Conservation (phyloP, 2,329 filamentous ascomycete genomes). For the Xylariales sp. region DNA sequence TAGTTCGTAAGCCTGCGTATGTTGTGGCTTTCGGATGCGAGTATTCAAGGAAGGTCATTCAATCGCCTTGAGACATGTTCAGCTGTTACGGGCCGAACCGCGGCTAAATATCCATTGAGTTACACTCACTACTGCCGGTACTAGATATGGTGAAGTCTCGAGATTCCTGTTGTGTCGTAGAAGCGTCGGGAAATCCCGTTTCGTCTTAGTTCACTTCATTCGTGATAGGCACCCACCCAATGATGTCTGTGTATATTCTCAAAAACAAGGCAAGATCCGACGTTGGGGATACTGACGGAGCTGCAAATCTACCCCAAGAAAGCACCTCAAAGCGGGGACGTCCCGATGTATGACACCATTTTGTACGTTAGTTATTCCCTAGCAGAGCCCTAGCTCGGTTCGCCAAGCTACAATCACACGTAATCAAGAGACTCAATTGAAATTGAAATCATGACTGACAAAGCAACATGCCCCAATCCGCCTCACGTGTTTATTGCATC, state of each 20-base stretch:
- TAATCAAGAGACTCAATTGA: slow-evolving; percentile 1
- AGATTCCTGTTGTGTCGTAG: neutral
- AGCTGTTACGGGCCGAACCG: slow-evolving; percentile 17
- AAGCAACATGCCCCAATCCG: neutral
- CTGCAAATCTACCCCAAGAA: neutral
- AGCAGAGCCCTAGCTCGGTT: neutral
- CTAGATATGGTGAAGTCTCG: slow-evolving; percentile 1
- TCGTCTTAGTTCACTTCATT: neutral
- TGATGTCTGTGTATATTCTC: neutral
- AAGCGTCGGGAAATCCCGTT: slow-evolving; percentile 10
- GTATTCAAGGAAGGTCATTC: neutral
- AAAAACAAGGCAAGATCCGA: neutral
- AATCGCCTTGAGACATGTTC: neutral
- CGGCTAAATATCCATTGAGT: slow-evolving; percentile 8
- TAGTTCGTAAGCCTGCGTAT: neutral
- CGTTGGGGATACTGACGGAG: neutral
- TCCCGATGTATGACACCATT: neutral
- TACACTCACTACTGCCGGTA: neutral
- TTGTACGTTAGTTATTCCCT: neutral
- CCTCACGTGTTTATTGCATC: neutral
- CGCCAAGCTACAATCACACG: slow-evolving; percentile 7
- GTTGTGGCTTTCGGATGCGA: neutral
- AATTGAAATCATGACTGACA: neutral
- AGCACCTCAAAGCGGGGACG: slow-evolving; percentile 14
- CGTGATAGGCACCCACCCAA: neutral